Base-by-base conservation (phyloP, 306 rosid species). In the Citrullus mucosospermus region DNA sequence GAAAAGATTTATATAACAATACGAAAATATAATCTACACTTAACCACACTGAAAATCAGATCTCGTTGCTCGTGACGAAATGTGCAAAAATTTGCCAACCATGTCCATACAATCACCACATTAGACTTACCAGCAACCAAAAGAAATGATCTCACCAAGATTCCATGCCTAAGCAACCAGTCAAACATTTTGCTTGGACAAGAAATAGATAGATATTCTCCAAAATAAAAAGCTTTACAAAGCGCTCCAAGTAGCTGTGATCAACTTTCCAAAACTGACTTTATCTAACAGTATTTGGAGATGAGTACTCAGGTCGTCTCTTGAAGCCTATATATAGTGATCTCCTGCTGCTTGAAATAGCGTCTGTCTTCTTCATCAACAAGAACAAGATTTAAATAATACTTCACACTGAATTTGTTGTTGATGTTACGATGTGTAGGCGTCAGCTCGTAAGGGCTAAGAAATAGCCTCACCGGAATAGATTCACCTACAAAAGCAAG, bases 311-410 rank as follows among this genome's bases (percentile, higher is more conserved):
- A 90, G 38, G 91, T 84, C 48, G 86, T 81, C 77, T 95, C 97
- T 78, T 89, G 87, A 69, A 90, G 91, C 97, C 97, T 92, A 50
- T 92, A 95, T 83, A 95, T 89, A 6, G 97, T 92, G 96, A 91
- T 88, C 83, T 91, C 99, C 87, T 96, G 99, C 93, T 96, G 99
- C 90, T 96, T 92, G 81, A 96, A 96, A 50, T 96, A 96, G 70
- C 99, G 99, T 9, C 99, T 85, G 85, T 96, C 98, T 84, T 96
- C 97, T 86, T 95, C 99, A 43, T 95, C 97, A 32, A 95, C 99
- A 83, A 95, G 84, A 81, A 95, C 99, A 80, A 95, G 97, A 86
- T 95, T 95, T 86, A 95, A 87, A 86, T 88, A 95, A 81, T 95
- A 95, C 88, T 92, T 95, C 84, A 95, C 99, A 25, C 97, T 95